phyloP scores from a whole-genome alignment of 352 stramenopile species.

The Phytophthora capsici region DNA sequence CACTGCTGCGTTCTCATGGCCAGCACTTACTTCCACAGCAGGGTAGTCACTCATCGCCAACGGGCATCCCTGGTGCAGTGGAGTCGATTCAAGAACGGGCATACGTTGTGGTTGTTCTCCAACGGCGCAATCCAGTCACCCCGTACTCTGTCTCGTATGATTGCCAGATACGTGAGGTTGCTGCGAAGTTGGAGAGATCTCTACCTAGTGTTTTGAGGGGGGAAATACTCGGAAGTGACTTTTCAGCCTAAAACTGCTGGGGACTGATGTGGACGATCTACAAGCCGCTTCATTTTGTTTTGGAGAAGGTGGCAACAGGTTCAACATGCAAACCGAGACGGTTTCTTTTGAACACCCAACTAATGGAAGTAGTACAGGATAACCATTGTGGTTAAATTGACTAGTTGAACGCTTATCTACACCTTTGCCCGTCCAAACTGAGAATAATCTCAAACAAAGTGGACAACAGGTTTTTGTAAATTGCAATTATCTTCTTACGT shows the following conservation, averaged over 20 bases:
- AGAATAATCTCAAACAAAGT: no score
- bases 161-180: conserved; percentile 37
- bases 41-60: conserved; percentile 7
- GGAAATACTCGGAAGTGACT: conserved; percentile 28
- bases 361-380: conserved; percentile 50
- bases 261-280: conserved; percentile 54
- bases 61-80: conserved; percentile 15
- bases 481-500: no score
- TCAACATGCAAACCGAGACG: conserved; percentile 31
- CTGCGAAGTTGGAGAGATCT: conserved; percentile 19
- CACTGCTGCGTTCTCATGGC: conserved; percentile 55
- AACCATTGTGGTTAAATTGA: not conserved
- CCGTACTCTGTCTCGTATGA: conserved; percentile 43
- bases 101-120: conserved; percentile 44
- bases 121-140: conserved; percentile 2
- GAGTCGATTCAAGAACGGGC: conserved; percentile 54
- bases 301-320: conserved; percentile 27
- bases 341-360: conserved; percentile 58
- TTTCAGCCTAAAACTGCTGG: conserved; percentile 40
- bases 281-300: conserved; percentile 66
- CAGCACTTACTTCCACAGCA: conserved; percentile 59
- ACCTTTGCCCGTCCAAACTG: no score
- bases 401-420: not conserved
- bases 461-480: no score
- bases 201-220: conserved; percentile 17